These are phyloP conservation scores for Sugiyamaella marilandica DNA, from an alignment of 805 yeast species.

Conservation along the genomic window DNA sequence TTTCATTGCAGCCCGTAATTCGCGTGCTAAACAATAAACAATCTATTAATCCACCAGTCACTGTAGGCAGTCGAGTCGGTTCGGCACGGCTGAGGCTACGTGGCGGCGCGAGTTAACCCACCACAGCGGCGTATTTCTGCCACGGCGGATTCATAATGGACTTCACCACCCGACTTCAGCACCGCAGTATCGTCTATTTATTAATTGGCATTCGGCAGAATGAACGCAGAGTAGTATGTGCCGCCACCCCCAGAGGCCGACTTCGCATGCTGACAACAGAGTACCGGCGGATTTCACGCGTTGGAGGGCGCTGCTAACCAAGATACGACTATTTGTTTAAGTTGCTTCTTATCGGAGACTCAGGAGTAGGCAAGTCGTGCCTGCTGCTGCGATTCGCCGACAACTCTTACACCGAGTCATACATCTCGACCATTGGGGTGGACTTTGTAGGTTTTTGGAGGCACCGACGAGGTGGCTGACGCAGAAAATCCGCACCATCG, in stretches of 20 bases:
- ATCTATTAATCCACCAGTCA: too few species aligned
- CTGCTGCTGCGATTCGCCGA: constrained; percentile 92
- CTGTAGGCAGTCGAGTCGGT: too few species aligned
- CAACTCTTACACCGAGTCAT: constrained; percentile 94
- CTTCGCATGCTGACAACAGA: neutral
- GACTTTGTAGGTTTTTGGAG: constrained; percentile 52
- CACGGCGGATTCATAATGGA: neutral
- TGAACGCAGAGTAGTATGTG: constrained; percentile 15
- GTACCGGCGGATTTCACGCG: neutral
- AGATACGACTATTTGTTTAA: constrained; percentile 98
- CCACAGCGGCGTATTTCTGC: neutral
- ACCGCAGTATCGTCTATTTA: neutral
- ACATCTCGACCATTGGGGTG: constrained; percentile 96
- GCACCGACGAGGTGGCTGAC: neutral
- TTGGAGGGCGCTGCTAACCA: neutral
- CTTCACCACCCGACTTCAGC: neutral
- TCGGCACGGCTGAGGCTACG: neutral
- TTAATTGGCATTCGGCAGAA: constrained; percentile 2
- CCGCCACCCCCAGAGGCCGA: too few species aligned
- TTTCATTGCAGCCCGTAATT: too few species aligned
- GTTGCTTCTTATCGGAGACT: constrained; percentile 91
- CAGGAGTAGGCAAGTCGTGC: constrained; percentile 98
- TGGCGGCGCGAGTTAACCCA: neutral
- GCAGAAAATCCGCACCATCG: constrained; percentile 49
- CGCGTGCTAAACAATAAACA: too few species aligned